Percentiles rank a stretch among this genome's conserved stretches.
phyloP scores from a whole-genome alignment of 1,284 basidiomycete species.

The Cutaneotrichosporon sp. region DNA sequence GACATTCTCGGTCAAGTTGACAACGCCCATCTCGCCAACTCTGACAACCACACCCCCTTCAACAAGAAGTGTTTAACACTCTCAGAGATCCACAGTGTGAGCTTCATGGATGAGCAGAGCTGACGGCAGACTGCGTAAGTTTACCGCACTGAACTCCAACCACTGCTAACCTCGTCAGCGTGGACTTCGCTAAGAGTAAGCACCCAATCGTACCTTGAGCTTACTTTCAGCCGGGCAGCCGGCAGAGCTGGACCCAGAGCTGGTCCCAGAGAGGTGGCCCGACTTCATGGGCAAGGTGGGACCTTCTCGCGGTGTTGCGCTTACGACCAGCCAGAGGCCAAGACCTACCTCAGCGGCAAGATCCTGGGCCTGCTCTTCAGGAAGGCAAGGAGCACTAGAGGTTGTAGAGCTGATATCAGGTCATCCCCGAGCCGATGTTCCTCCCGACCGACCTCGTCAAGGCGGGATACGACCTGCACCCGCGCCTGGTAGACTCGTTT shows the following conservation, averaged over 20 bases:
- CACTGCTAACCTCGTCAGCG: conserved; percentile 19
- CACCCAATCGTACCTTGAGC: background rate
- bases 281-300: conserved; percentile 54
- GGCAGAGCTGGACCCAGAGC: conserved; percentile 32
- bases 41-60: conserved; percentile 32
- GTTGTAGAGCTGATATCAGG: no score
- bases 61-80: conserved; percentile 30
- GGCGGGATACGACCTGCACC: conserved; percentile 15
- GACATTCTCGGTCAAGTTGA: conserved; percentile 52
- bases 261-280: conserved; percentile 45
- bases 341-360: conserved; percentile 36
- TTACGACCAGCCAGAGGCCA: conserved; percentile 26
- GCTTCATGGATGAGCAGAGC: conserved; percentile 11
- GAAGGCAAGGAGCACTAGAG: no score
- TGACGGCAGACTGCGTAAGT: conserved; percentile 43
- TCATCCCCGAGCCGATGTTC: conserved; percentile 40
- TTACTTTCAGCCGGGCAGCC: conserved; percentile 43
- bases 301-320: background rate
- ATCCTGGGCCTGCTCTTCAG: conserved; percentile 50
- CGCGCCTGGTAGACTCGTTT: conserved; percentile 18
- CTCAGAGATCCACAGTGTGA: conserved; percentile 45
- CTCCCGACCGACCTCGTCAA: conserved; percentile 30
- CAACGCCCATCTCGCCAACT: conserved; percentile 49
- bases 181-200: conserved; percentile 55
- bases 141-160: no score